Evolutionary conservation across 352 stramenopile species (phyloP).

Genomic region (Globisporangium iwayamae): DNA sequence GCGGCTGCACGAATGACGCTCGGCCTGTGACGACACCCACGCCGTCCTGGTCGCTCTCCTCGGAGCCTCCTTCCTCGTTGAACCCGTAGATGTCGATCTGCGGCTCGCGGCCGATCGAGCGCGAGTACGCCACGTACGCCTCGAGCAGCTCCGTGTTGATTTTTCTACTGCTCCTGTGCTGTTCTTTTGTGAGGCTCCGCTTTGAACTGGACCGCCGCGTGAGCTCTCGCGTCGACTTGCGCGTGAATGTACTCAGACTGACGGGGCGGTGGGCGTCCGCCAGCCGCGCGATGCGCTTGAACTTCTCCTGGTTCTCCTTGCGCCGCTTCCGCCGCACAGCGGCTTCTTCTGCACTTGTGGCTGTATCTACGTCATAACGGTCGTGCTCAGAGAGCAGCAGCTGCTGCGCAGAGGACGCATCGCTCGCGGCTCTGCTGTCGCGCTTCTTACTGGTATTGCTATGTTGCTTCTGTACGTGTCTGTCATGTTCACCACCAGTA

Average conservation of each 20-base stretch:
- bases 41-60: conserved; percentile 50
- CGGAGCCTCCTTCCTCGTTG: conserved; percentile 47
- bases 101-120: conserved; percentile 77
- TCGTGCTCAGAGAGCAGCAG: conserved; percentile 10
- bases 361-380: not conserved
- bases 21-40: conserved; percentile 19
- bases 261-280: conserved; percentile 56
- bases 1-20: conserved; percentile 36
- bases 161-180: conserved; percentile 32
- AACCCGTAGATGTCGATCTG: conserved; percentile 86
- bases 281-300: conserved; percentile 53
- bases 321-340: conserved; percentile 21
- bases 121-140: conserved; percentile 92
- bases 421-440: not conserved
- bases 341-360: not conserved
- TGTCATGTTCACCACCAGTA: not conserved
- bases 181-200: conserved; percentile 60
- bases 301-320: conserved; percentile 45
- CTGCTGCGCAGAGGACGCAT: conserved; percentile 11
- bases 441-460: conserved; percentile 11
- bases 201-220: conserved; percentile 15
- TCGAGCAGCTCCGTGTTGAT: conserved; percentile 93
- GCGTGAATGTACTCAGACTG: conserved; percentile 42
- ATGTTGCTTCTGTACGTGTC: not conserved
- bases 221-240: conserved; percentile 18